These are phyloP conservation scores for Fusarium redolens DNA, from an alignment of 2,329 filamentous ascomycete species.

Conservation along the genomic window DNA sequence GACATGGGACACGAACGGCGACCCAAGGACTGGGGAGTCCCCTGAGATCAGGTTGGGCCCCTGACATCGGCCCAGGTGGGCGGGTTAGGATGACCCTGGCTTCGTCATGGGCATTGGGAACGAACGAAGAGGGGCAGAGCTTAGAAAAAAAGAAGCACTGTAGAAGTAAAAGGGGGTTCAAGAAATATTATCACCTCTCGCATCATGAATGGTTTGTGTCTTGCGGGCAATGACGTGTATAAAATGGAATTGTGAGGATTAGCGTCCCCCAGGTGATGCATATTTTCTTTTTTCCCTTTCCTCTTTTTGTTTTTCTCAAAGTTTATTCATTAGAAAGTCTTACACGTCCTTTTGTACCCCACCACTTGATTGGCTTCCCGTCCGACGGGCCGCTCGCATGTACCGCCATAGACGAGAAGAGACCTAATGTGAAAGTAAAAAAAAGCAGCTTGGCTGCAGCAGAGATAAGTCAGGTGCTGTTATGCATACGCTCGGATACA, in stretches of 20 bases:
- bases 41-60: slow-evolving; percentile 38
- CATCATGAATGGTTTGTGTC: background rate
- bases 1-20: slow-evolving; percentile 30
- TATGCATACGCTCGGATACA: slow-evolving; percentile 23
- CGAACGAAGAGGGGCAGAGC: slow-evolving; percentile 35
- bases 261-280: slow-evolving; percentile 37
- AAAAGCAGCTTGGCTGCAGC: background rate
- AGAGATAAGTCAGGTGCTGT: slow-evolving; percentile 11
- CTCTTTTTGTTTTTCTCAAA: slow-evolving; percentile 12
- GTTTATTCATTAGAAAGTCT: slow-evolving; percentile 8
- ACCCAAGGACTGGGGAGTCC: slow-evolving; percentile 36
- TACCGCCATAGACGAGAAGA: slow-evolving; percentile 20
- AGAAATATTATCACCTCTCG: background rate
- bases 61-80: slow-evolving; percentile 35
- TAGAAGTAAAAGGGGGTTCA: slow-evolving; percentile 40
- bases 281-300: background rate
- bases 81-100: slow-evolving; percentile 43
- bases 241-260: slow-evolving; percentile 4
- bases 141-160: background rate
- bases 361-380: slow-evolving; percentile 40
- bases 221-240: slow-evolving; percentile 26
- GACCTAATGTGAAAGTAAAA: background rate
- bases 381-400: slow-evolving; percentile 37
- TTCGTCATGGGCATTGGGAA: slow-evolving; percentile 14
- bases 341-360: slow-evolving; percentile 15